These are phyloP conservation scores for Martensiomyces pterosporus DNA, from an alignment of 192 early-diverging fungal genomes.

Conservation along the genomic window DNA sequence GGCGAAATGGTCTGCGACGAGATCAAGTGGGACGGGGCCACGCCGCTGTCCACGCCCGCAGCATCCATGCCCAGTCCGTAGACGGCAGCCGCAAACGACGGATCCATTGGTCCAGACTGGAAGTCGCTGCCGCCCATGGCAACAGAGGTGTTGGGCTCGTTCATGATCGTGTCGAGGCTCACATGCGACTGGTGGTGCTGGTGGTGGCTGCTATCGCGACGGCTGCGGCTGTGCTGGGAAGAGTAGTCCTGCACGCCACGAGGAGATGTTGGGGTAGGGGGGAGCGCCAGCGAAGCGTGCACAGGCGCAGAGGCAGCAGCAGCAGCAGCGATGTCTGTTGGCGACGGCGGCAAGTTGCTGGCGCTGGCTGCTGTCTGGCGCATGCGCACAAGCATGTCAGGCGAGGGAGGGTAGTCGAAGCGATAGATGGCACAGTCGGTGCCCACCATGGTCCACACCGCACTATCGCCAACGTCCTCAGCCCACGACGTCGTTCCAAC, in stretches of 20 bases:
- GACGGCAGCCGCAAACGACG: constrained; percentile 37
- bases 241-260: constrained; percentile 31
- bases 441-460: constrained; percentile 92
- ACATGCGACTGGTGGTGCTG: constrained; percentile 11
- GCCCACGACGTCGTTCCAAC: constrained; percentile 57
- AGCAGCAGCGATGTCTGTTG: constrained; percentile 1
- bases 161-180: constrained; percentile 10
- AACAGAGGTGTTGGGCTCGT: constrained; percentile 2
- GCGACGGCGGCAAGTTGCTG: constrained; percentile 2
- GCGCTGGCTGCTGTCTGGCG: constrained; percentile 9
- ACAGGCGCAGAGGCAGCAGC: constrained; percentile 17
- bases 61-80: constrained; percentile 28
- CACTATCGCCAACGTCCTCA: constrained; percentile 82
- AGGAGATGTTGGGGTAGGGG: constrained; percentile 34
- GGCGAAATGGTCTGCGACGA: constrained; percentile 3
- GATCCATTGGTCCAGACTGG: constrained; percentile 16
- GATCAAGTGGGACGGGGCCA: constrained; percentile 14
- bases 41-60: constrained; percentile 13
- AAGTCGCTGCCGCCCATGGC: constrained; percentile 11
- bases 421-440: constrained; percentile 56
- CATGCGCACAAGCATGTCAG: constrained; percentile 17
- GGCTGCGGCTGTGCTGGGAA: constrained; percentile 7
- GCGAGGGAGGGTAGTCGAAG: constrained; percentile 32
- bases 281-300: constrained; percentile 49
- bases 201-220: neutral